Base-by-base conservation (phyloP, 345 rosid species). In the Murraya paniculata region DNA sequence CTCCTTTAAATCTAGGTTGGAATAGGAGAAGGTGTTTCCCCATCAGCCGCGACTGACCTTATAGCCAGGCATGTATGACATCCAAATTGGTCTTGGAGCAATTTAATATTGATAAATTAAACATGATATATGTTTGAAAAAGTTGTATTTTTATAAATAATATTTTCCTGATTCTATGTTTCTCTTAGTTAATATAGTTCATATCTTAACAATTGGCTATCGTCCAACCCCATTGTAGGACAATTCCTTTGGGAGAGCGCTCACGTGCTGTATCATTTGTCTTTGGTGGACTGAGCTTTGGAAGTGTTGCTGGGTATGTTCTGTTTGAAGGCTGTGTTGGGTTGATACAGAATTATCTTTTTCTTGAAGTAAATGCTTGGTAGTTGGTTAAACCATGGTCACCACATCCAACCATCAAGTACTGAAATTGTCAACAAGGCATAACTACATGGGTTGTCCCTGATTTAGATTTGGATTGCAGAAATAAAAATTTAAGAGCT, bases 1-100 rank as follows among this genome's bases (percentile, higher is more conserved):
- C 62, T 82, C 30, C 56, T 74, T 48, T 74, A 58, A 80, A 80
- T 82, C 80, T 83, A 94, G 99, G 99, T 95, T 56, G 99, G 99
- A 78, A 93, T 95, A 71, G 98, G 98, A 79, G 98, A 93, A 90
- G 98, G 98, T 64, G 97, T 95, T 84, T 93, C 98, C 68, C 98
- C 98, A 9, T 95, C 98, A 2, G 98, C 98, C 67, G 98, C 98
- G 11, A 95, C 98, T 38, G 98, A 93, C 82, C 98, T 95, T 75
- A 95, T 95, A 78, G 98, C 98, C 84, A 93, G 98, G 98, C 91
- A 92, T 75, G 93, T 90, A 75, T 80, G 68, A 83, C 64, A 73
- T 61, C 62, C 75, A 75, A 70, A 81, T 81, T 38, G 71, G 18
- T 76, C 68, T 73, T 64, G 57, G 73, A 79, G 78, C 74, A 38